Conservation (phyloP, 768 basidiomycete species). For the Podaxis mareebaensis region DNA sequence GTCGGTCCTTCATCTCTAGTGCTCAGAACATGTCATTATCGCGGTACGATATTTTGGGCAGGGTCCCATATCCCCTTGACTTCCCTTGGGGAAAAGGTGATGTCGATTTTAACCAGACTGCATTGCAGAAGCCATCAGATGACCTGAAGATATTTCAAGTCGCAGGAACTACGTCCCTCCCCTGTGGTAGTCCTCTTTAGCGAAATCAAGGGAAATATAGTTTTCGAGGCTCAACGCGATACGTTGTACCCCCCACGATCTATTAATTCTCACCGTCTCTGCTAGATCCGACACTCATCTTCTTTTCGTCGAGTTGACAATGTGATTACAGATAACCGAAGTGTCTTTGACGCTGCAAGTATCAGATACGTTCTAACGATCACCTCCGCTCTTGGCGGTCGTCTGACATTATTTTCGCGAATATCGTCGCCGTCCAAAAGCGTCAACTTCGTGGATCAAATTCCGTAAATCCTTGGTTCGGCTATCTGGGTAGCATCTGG, state of each 20-base stretch:
- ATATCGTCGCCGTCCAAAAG: background rate
- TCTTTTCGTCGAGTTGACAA: background rate
- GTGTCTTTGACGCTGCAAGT: background rate
- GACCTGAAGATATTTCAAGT: background rate
- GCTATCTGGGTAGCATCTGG: slow-evolving; percentile 7
- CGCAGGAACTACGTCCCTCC: background rate
- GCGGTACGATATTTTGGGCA: background rate
- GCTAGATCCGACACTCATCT: background rate
- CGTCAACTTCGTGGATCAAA: slow-evolving; percentile 12
- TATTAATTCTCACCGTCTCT: background rate
- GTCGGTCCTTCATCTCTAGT: background rate
- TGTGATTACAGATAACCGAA: background rate
- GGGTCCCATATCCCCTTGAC: background rate
- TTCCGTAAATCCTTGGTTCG: slow-evolving; percentile 6
- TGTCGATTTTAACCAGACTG: background rate
- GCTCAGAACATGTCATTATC: background rate
- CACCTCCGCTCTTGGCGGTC: slow-evolving; percentile 8
- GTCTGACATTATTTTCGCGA: background rate
- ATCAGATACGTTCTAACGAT: background rate
- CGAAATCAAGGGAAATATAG: background rate
- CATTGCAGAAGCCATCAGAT: background rate
- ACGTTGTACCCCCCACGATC: background rate
- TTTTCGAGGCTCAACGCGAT: background rate
- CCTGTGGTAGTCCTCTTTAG: background rate
- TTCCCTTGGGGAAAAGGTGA: background rate